These are phyloP conservation scores for Penicillium cataractarum DNA, from an alignment of 495 filamentous ascomycete species.

Conservation along the genomic window DNA sequence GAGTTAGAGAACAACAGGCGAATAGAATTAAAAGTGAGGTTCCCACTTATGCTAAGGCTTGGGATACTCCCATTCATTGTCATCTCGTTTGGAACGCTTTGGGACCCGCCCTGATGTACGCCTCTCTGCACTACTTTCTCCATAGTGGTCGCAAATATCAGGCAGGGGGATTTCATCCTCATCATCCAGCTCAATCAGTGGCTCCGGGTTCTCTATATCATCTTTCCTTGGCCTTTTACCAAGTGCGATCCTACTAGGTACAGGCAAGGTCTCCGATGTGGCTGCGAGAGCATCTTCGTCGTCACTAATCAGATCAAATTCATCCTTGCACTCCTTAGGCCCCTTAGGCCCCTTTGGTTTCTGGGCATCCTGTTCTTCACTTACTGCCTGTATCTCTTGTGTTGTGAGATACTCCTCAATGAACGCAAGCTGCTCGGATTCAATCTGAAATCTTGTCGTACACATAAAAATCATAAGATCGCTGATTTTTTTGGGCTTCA, in stretches of 20 bases:
- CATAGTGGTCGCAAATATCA: background rate
- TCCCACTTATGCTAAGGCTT: background rate
- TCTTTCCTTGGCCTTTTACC: constrained; percentile 1
- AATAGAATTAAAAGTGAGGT: background rate
- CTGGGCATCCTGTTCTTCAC: background rate
- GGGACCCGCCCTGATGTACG: background rate
- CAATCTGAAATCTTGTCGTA: background rate
- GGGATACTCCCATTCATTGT: background rate
- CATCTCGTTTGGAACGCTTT: background rate
- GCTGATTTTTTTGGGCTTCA: constrained; percentile 9
- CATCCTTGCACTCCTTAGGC: background rate
- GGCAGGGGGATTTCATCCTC: background rate
- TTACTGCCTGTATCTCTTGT: background rate
- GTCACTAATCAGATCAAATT: constrained; percentile 2
- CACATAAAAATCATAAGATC: background rate
- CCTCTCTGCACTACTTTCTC: background rate
- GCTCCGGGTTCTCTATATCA: background rate
- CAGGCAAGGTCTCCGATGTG: background rate
- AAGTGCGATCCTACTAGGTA: background rate
- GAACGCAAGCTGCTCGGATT: background rate
- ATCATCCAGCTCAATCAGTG: background rate
- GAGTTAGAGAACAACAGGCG: background rate
- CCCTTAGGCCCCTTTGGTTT: too few relatives aligned
- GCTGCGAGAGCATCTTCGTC: background rate
- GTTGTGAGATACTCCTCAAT: background rate